Base-by-base conservation (phyloP, 352 stramenopile genomes). In the Pythium aphanidermatum region DNA sequence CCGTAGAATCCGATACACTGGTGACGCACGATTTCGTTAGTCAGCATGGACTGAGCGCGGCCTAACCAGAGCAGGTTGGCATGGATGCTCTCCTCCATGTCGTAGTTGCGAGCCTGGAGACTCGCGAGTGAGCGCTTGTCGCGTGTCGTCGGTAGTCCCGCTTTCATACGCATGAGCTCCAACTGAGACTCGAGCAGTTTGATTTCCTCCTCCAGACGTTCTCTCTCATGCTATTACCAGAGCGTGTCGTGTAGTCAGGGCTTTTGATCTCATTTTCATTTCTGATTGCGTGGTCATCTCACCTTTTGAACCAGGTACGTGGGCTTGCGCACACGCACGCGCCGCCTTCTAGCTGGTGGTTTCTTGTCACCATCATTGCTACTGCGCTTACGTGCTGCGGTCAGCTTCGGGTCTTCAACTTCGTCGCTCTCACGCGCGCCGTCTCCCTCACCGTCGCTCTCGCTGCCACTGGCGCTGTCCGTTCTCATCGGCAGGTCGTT, bases 61-160 rank as follows among this genome's bases (percentile, higher is more conserved):
- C 21, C 30, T 4, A 55, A 24, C 21, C 37, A 39, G 11, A 38
- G 27, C 14, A 29, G 24, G 32, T 44, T 51, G 16, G 26, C 14
- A 16, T 57, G 49, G 32, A 57, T 36, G 10, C 28, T 33, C 20
- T 57, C 40, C 2, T 57, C 40, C 7, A 56, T 13, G 9, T 49
- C 23, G 23, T 30, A 13, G 38, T 31, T 56, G 11, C 14, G 37
- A 3, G 24, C 31, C 31, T 42, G 13, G 23, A 17, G 26, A 2
- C 30, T 0, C 2, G 23, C 23, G 16, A 49, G 11, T 14, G 31
- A 30, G 16, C 20, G 26, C 10, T 30, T 21, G 17, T 53, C 45
- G 2, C 45, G 12, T 2, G 5, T 3, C 26, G 35, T 25, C 0
- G 45, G 45, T 8, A 53, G 35, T 10, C 34, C 45, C 5, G 16